Evolutionary conservation across 1,284 basidiomycete genomes (phyloP).

Genomic region (Coniferiporia weirii): DNA sequence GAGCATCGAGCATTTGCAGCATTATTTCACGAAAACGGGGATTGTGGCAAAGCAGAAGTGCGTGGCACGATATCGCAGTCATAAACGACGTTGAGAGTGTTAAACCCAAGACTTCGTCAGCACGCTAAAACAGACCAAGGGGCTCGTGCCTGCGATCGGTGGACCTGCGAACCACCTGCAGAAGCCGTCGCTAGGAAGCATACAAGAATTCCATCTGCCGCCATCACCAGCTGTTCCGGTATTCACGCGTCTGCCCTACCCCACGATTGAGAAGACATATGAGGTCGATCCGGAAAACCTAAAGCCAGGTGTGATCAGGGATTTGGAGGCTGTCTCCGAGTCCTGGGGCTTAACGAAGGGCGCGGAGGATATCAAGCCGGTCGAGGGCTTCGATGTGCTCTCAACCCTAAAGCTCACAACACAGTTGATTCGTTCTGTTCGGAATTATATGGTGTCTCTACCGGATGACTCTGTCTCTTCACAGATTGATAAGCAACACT

Average conservation of each 20-base stretch:
- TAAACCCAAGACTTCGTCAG: constrained; percentile 28
- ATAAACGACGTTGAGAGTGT: neutral
- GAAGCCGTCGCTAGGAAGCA: constrained; percentile 35
- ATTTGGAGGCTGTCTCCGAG: constrained; percentile 53
- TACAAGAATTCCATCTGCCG: constrained; percentile 54
- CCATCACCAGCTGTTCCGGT: constrained; percentile 60
- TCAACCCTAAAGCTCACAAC: constrained; percentile 69
- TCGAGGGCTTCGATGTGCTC: constrained; percentile 49
- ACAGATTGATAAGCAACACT: constrained; percentile 31
- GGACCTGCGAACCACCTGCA: constrained; percentile 38
- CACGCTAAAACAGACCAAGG: constrained; percentile 47
- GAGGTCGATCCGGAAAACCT: constrained; percentile 70
- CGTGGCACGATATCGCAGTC: constrained; percentile 28
- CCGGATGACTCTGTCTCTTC: constrained; percentile 64
- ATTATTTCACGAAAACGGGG: constrained; percentile 83
- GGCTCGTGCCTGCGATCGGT: constrained; percentile 70
- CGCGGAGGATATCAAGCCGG: constrained; percentile 21
- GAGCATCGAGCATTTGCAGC: constrained; percentile 83
- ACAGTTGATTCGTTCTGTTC: constrained; percentile 67
- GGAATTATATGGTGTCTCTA: constrained; percentile 75
- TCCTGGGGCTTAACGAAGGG: constrained; percentile 42
- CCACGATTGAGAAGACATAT: constrained; percentile 53
- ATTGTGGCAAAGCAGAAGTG: constrained; percentile 68
- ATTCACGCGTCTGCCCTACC: constrained; percentile 38
- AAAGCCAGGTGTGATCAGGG: constrained; percentile 64